Evolutionary conservation across 2,329 filamentous ascomycete genomes (phyloP).

Genomic region (Talaromyces marneffei): DNA sequence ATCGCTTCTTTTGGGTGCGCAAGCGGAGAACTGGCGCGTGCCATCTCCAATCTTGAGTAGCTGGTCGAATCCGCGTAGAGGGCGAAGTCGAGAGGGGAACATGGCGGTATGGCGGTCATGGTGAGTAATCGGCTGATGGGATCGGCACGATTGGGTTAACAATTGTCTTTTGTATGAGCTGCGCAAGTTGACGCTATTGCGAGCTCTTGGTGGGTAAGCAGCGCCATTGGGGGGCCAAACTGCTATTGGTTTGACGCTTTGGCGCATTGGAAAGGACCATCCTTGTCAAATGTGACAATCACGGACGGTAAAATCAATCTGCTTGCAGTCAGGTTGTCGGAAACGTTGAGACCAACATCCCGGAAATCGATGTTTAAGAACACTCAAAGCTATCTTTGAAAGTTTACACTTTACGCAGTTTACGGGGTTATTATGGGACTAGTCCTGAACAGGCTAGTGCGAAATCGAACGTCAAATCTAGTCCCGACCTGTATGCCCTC

Average conservation of each 20-base stretch:
- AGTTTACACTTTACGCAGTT: background rate
- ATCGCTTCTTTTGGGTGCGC: background rate
- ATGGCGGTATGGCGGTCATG: background rate
- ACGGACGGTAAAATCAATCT: background rate
- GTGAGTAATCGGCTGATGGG: background rate
- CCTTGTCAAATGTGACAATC: background rate
- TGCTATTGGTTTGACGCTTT: slow-evolving; percentile 7
- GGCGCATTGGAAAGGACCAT: slow-evolving; percentile 12
- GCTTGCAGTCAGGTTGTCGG: background rate
- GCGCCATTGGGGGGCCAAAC: slow-evolving; percentile 10
- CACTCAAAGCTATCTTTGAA: background rate
- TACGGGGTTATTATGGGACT: background rate
- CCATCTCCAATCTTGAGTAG: background rate
- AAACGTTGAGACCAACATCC: background rate
- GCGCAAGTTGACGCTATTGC: background rate
- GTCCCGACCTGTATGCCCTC: background rate
- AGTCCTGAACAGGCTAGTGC: slow-evolving; percentile 9
- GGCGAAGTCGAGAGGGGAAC: background rate
- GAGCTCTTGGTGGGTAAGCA: slow-evolving; percentile 5
- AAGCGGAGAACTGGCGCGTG: slow-evolving; percentile 6
- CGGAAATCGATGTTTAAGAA: background rate
- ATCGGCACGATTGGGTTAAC: background rate
- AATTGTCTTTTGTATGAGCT: background rate
- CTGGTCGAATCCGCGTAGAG: background rate
- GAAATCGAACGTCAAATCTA: slow-evolving; percentile 4